Base-by-base conservation (phyloP, 768 basidiomycete species). In the Suillus subalutaceus region DNA sequence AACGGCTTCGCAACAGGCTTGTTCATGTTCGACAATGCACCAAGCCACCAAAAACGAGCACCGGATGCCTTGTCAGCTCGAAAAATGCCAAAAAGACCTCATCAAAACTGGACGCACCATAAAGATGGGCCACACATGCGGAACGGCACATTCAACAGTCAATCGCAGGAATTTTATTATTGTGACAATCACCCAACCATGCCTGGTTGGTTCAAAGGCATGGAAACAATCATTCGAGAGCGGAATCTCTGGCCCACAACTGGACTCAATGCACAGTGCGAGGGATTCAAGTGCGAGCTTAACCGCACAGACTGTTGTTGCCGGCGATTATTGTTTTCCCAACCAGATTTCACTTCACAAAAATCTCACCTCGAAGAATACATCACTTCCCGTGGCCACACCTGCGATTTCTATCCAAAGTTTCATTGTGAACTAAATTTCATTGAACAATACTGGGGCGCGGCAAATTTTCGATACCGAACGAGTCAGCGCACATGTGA, bases 11-110 rank as follows among this genome's bases (percentile, higher is more conserved):
- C 73, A 4, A 37, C 66, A 1, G 72, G 73, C 59, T 50, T 75
- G 52, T 67, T 77, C 38, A 66, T 73, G 13, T 74, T 67, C 40
- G 70, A 77, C 62, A 76, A 77, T 64, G 73, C 76, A 8, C 56
- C 69, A 1, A 73, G 73, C 12, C 76, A 77, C 56, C 58, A 64
- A 8, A 75, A 75, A 50, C 68, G 65, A 1, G 65, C 75, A 6
- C 53, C 60, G 3, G 71, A 73, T 65, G 65, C 73, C 5, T 63
- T 77, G 3, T 77, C 74, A 9, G 75, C 76, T 1, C 67, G 59
- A 6, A 53, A 72, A 12, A 75, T 48, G 48, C n/a, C 48, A 12
- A 48, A 46, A 48, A 10, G n/a, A 13, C 10, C 48, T n/a, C 9
- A 9, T 9, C 20, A 46, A 13, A 48, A 48, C n/a, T 48, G 48